phyloP scores from a whole-genome alignment of 805 yeast genomes.

The Tetrapisispora namnaoensis region DNA sequence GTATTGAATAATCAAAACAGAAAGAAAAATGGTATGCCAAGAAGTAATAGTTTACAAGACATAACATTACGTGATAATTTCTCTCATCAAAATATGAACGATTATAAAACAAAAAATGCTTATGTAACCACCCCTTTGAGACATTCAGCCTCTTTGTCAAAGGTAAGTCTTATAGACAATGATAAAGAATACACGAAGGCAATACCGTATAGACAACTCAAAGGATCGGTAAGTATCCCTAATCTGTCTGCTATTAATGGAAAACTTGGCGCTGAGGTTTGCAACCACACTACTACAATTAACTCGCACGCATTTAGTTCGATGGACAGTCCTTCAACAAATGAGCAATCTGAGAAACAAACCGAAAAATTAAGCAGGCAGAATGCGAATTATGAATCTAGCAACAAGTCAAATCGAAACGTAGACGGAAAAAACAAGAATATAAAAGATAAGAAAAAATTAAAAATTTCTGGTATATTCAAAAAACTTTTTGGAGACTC shows the following conservation, averaged over 20 bases:
- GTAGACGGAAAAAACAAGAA: background rate
- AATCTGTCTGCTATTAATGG: background rate
- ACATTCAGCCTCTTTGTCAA: background rate
- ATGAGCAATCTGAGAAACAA: too few relatives aligned
- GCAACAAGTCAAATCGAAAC: background rate
- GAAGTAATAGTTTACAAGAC: conserved; percentile 1
- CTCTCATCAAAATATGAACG: background rate
- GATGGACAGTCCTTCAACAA: too few relatives aligned
- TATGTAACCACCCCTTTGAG: background rate
- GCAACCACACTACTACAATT: background rate
- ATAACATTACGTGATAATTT: background rate
- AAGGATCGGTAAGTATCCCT: background rate
- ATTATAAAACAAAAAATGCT: background rate
- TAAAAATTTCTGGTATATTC: background rate
- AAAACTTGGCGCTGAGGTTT: background rate
- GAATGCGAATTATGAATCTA: background rate
- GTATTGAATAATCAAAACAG: background rate
- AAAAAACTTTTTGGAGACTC: background rate
- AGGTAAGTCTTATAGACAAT: background rate
- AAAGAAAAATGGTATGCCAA: background rate
- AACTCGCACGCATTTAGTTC: too few relatives aligned
- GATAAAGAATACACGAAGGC: background rate
- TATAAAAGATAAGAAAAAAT: background rate
- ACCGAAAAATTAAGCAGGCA: too few relatives aligned
- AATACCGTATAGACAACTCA: background rate